Evolutionary conservation across 139 green algal genomes (phyloP), one percentile per base, ranked within the genome.

Genomic region (Astrephomene gubernaculifera): DNA sequence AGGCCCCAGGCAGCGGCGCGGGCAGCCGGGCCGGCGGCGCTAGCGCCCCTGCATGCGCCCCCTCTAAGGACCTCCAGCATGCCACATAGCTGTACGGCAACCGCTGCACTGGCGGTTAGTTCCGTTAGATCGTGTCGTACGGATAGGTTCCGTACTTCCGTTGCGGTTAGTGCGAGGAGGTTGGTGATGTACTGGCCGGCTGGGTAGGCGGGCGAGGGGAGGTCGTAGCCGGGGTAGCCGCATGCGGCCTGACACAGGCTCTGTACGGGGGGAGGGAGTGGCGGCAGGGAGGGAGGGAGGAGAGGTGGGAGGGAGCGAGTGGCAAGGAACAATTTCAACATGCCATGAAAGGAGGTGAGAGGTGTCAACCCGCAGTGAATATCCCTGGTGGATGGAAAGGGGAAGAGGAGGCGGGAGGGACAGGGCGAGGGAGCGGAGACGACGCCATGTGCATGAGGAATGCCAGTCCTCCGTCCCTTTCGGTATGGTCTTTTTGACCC

Each of bases 31-130:
- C 75, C 75, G 24, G 57, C 52, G 57, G 75, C 54, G 25, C 27
- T 57, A 10, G 57, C 75, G 19, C 75, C 75, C 7, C 53, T 38
- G 53, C 75, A 82, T 17, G 75, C 75, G 27, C 75, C 75, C 8
- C 95, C 95, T 22, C 95, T 72, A 54, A 97, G 67, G 41, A 87
- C 85, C 82, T 98, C 94, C 43, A 97, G 67, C 60, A 95, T 87
- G 25, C 81, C 90, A 21, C 64, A 83, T 38, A 94, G 74, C 24
- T 86, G 87, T 31, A 67, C 71, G 65, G 88, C 53, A 17, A 86
- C 68, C 43, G 73, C 72, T 14, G 80, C 53, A 0, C 85, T 27
- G 0, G 39, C 10, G 4, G n/a, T 14, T 22, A 71, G 84, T 54
- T 27, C 39, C 38, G 61, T 2, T 29, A 61, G 60, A 43, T 65